These are phyloP conservation scores for Nitzschia palea DNA, from an alignment of 108 stramenopile species.

Conservation along the genomic window DNA sequence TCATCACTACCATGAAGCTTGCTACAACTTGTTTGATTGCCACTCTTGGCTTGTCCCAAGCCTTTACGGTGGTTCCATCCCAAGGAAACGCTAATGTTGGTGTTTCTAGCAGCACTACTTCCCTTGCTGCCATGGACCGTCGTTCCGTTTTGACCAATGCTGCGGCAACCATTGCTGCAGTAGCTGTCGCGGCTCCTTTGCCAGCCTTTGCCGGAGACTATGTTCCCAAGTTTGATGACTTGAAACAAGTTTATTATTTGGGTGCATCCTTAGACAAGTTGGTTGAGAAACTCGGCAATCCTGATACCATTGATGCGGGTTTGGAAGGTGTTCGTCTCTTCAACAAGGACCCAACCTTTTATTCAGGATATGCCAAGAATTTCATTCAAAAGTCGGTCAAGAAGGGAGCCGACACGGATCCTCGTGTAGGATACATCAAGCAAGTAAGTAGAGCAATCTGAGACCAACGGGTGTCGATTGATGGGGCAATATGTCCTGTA, in stretches of 20 bases:
- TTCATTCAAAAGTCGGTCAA: constrained; percentile 38
- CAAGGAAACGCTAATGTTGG: not conserved
- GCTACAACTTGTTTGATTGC: not conserved
- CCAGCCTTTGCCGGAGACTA: constrained; percentile 2
- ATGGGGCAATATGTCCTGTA: no score
- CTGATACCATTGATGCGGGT: constrained; percentile 25
- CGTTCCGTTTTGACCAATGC: constrained; percentile 9
- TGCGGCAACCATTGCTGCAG: not conserved
- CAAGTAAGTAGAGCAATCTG: constrained; percentile 12
- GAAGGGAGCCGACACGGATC: constrained; percentile 30
- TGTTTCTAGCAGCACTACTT: not conserved
- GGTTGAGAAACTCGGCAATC: constrained; percentile 18
- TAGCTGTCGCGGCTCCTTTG: not conserved
- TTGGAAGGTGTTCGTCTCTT: constrained; percentile 22
- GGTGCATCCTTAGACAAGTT: constrained; percentile 41
- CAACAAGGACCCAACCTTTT: constrained; percentile 41
- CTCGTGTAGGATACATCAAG: constrained; percentile 43
- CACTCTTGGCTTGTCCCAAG: constrained; percentile 9
- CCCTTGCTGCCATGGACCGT: constrained; percentile 11
- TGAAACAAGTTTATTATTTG: constrained; percentile 36
- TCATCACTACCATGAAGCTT: constrained; percentile 18
- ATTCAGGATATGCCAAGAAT: constrained; percentile 39
- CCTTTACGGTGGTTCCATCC: constrained; percentile 4
- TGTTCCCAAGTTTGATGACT: constrained; percentile 31
- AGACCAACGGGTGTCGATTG: no score